Evolutionary conservation across 179 eudicot species (phyloP).

Genomic region (Sideroxylon spinosum): DNA sequence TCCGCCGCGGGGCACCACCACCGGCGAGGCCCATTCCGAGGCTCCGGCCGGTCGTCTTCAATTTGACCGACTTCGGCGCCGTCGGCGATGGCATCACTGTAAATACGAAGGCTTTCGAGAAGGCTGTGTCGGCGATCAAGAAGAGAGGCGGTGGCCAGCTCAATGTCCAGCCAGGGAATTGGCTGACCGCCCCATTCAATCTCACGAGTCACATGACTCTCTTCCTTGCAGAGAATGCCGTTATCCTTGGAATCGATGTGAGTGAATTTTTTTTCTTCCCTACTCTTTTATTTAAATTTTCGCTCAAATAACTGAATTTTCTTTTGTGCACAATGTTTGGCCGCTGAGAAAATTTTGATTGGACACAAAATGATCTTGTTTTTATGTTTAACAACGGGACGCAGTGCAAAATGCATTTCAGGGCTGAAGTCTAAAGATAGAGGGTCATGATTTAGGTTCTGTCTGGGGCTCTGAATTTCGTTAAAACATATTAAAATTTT

Average conservation of each 20-base stretch:
- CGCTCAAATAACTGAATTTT: no score
- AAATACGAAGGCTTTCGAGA: constrained; percentile 77
- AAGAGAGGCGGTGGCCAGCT: constrained; percentile 89
- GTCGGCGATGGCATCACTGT: constrained; percentile 75
- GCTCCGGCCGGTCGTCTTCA: constrained; percentile 58
- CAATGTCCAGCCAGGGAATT: constrained; percentile 63
- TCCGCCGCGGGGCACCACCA: constrained; percentile 25
- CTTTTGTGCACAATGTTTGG: not conserved
- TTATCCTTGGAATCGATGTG: constrained; percentile 46
- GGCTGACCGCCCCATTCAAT: constrained; percentile 85
- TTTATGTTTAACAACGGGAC: no score
- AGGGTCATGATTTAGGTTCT: no score
- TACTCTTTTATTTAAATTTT: no score
- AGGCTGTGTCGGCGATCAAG: constrained; percentile 55
- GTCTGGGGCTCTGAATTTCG: no score
- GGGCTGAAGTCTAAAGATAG: no score
- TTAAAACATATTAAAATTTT: no score
- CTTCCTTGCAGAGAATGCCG: constrained; percentile 68
- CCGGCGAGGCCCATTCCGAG: constrained; percentile 37
- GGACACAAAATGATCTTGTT: not conserved
- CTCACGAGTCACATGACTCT: constrained; percentile 71
- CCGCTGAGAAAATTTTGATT: not conserved
- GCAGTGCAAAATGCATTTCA: no score
- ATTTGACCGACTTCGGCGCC: constrained; percentile 77
- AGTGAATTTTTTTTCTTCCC: not conserved